Conservation (phyloP, 176 grass and related monocot species). For the Puya raimondii region DNA sequence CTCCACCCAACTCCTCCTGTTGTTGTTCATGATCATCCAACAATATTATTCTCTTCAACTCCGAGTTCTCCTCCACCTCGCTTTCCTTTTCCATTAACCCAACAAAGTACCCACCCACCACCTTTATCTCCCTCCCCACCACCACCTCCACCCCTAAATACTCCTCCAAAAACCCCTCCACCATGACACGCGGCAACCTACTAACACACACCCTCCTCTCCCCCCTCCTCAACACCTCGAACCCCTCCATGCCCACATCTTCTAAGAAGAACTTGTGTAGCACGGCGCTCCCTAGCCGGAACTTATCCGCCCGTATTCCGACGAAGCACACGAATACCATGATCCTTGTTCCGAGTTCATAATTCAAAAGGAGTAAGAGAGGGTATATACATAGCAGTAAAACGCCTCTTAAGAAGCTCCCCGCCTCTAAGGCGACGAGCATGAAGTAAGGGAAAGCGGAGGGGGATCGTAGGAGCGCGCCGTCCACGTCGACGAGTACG, state of each 20-base stretch:
- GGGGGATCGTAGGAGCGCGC: slow-evolving; percentile 44
- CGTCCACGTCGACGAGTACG: slow-evolving; percentile 67
- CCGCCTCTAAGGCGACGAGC: slow-evolving; percentile 74
- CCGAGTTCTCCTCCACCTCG: slow-evolving; percentile 3
- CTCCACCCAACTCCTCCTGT: slow-evolving; percentile 1
- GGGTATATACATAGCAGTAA: slow-evolving; percentile 53
- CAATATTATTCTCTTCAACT: slow-evolving; percentile 1
- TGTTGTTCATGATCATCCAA: background rate
- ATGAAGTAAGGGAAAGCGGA: slow-evolving; percentile 80
- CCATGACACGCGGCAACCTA: slow-evolving; percentile 59
- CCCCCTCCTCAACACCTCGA: slow-evolving; percentile 26
- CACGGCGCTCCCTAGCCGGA: slow-evolving; percentile 42
- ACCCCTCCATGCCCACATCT: slow-evolving; percentile 55
- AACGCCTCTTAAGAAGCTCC: slow-evolving; percentile 56
- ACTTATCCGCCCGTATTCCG: slow-evolving; percentile 41
- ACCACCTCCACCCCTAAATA: slow-evolving; percentile 47
- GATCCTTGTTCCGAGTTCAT: slow-evolving; percentile 30
- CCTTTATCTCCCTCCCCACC: slow-evolving; percentile 57
- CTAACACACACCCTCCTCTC: slow-evolving; percentile 35
- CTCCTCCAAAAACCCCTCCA: slow-evolving; percentile 56
- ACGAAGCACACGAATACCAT: slow-evolving; percentile 59
- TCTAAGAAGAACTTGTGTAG: slow-evolving; percentile 74
- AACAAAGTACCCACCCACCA: slow-evolving; percentile 45
- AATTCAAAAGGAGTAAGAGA: slow-evolving; percentile 31
- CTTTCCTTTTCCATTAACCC: slow-evolving; percentile 36